These are phyloP conservation scores for Catenaria anguillulae DNA, from an alignment of 371 early-diverging fungal genomes.

Conservation along the genomic window DNA sequence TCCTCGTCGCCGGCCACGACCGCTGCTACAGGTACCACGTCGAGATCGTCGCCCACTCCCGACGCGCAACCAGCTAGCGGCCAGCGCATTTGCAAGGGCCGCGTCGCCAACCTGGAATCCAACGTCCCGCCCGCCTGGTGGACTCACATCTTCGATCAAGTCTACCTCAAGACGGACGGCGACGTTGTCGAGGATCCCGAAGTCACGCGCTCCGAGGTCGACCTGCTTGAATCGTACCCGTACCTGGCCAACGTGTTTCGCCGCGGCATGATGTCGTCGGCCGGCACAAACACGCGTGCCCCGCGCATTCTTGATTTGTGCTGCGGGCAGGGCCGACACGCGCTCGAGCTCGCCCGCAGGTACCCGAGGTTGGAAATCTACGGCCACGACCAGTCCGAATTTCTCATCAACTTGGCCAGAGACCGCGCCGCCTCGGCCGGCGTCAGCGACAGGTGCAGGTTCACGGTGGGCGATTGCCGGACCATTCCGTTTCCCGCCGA, in stretches of 20 bases:
- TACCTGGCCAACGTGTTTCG: background rate
- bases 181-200: constrained; percentile 51
- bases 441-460: constrained; percentile 9
- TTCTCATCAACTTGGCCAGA: constrained; percentile 30
- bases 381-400: constrained; percentile 43
- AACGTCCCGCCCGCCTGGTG: constrained; percentile 43
- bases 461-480: constrained; percentile 48
- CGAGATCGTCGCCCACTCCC: no score
- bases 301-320: constrained; percentile 5
- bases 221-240: constrained; percentile 7
- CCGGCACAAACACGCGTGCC: background rate
- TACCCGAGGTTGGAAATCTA: constrained; percentile 29
- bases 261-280: background rate
- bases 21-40: no score
- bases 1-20: no score
- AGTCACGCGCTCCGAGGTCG: constrained; percentile 36
- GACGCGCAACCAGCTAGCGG: no score
- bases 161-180: constrained; percentile 49
- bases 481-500: constrained; percentile 29
- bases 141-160: constrained; percentile 36
- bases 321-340: constrained; percentile 28
- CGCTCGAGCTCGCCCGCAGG: constrained; percentile 26
- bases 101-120: constrained; percentile 27
- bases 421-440: constrained; percentile 20
- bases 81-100: constrained; percentile 23